Evolutionary conservation across 441 rosid genomes (phyloP).

Genomic region (Brassica hybrid): DNA sequence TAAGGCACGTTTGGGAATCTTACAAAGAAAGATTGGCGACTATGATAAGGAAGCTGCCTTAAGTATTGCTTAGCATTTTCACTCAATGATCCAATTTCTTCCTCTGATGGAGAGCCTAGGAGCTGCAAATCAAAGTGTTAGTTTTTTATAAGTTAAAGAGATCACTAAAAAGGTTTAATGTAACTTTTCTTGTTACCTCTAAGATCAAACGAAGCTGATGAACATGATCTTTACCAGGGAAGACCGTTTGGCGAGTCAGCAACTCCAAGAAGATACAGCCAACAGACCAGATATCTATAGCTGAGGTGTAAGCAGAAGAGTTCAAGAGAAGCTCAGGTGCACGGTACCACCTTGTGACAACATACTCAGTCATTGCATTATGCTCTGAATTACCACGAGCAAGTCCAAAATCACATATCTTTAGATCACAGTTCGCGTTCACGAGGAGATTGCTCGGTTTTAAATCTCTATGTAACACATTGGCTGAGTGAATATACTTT

Average conservation of each 20-base stretch:
- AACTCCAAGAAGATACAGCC: neutral
- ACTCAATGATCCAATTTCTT: too few species aligned
- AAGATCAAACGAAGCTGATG: neutral
- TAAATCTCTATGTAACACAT: constrained; percentile 89
- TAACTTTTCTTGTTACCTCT: neutral
- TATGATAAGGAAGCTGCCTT: too few species aligned
- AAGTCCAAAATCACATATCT: constrained; percentile 87
- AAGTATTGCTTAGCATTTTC: too few species aligned
- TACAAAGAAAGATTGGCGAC: too few species aligned
- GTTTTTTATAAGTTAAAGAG: neutral
- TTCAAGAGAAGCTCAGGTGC: neutral
- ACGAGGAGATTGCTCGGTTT: constrained; percentile 88
- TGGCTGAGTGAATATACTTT: constrained; percentile 88
- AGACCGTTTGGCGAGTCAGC: neutral
- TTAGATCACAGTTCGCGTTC: constrained; percentile 67
- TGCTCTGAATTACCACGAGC: constrained; percentile 65
- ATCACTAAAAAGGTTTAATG: neutral
- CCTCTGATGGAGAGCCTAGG: too few species aligned
- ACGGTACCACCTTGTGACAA: neutral
- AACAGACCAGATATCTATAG: neutral
- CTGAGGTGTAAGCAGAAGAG: neutral
- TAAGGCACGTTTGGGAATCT: too few species aligned
- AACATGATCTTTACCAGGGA: neutral
- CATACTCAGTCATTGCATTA: neutral
- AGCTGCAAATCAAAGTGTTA: neutral